These are phyloP conservation scores for Aspergillus ochraceus DNA, from an alignment of 2,329 filamentous ascomycete genomes.

Conservation along the genomic window DNA sequence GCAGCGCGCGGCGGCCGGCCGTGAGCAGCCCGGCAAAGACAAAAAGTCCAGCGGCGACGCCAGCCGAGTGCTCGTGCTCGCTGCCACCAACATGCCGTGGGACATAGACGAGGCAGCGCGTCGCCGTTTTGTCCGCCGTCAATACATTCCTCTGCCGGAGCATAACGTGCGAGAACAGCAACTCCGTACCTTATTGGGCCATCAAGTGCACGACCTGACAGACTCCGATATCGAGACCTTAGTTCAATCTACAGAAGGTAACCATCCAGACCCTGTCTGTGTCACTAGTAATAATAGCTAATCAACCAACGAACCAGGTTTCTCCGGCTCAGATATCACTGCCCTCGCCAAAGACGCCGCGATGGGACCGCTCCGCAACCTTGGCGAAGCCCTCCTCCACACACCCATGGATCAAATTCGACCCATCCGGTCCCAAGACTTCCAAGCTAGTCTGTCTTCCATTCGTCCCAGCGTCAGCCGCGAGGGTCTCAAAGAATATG, in stretches of 20 bases:
- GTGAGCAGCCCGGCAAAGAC: constrained; percentile 55
- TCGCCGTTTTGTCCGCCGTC: constrained; percentile 83
- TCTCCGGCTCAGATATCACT: constrained; percentile 95
- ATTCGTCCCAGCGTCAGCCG: constrained; percentile 90
- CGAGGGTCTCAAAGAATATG: constrained; percentile 81
- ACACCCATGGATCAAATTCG: constrained; percentile 95
- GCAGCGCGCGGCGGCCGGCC: constrained; percentile 84
- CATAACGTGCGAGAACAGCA: constrained; percentile 77
- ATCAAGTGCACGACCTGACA: constrained; percentile 80
- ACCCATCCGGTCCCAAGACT: constrained; percentile 79
- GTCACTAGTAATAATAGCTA: not conserved
- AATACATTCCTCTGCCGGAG: constrained; percentile 95
- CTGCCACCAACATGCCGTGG: constrained; percentile 95
- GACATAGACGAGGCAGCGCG: constrained; percentile 95
- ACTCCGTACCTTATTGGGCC: constrained; percentile 73
- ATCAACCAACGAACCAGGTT: constrained; percentile 65
- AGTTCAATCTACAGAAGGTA: constrained; percentile 82
- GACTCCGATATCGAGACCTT: constrained; percentile 71
- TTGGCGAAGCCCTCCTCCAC: constrained; percentile 84
- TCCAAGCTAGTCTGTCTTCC: constrained; percentile 75
- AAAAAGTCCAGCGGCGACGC: constrained; percentile 75
- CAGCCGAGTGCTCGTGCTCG: constrained; percentile 85
- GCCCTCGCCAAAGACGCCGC: constrained; percentile 95
- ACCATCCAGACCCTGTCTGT: not conserved
- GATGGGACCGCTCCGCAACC: constrained; percentile 88